Conservation (phyloP, 2,329 filamentous ascomycete species). For the Trichophyton benhamiae region DNA sequence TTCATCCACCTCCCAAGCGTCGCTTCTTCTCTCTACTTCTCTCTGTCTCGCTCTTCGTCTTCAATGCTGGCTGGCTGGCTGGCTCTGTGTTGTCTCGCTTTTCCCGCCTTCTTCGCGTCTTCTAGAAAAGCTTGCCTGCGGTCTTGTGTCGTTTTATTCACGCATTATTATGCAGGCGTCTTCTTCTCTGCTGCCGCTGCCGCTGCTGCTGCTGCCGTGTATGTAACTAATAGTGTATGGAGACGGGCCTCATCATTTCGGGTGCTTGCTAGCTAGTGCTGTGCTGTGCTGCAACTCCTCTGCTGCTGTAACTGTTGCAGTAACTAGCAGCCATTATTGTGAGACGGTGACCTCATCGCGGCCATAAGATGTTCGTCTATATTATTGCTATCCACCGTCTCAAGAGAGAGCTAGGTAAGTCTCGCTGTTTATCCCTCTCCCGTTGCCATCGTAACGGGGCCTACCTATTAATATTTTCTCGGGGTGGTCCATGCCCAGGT, state of each 20-base stretch:
- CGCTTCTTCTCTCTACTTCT: no score
- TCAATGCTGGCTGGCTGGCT: no score
- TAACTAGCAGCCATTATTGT: background rate
- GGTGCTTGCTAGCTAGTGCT: background rate
- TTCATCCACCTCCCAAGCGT: background rate
- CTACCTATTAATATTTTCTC: background rate
- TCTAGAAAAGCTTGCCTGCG: conserved; percentile 1
- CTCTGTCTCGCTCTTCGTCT: no score
- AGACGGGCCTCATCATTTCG: background rate
- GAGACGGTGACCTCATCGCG: background rate
- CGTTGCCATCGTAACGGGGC: background rate
- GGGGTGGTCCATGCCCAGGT: background rate
- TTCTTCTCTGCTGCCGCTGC: background rate
- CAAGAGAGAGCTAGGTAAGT: background rate
- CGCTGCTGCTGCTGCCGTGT: background rate
- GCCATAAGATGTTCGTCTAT: background rate
- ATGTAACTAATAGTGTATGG: background rate
- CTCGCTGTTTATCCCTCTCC: background rate
- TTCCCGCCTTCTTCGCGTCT: background rate
- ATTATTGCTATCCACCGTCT: background rate
- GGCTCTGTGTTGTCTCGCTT: background rate
- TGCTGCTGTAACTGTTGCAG: background rate
- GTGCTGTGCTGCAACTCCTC: background rate
- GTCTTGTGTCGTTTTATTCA: background rate
- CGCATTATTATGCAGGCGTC: background rate